These are phyloP conservation scores for Yarrowia alimentaria DNA, from an alignment of 805 yeast species.

Conservation along the genomic window DNA sequence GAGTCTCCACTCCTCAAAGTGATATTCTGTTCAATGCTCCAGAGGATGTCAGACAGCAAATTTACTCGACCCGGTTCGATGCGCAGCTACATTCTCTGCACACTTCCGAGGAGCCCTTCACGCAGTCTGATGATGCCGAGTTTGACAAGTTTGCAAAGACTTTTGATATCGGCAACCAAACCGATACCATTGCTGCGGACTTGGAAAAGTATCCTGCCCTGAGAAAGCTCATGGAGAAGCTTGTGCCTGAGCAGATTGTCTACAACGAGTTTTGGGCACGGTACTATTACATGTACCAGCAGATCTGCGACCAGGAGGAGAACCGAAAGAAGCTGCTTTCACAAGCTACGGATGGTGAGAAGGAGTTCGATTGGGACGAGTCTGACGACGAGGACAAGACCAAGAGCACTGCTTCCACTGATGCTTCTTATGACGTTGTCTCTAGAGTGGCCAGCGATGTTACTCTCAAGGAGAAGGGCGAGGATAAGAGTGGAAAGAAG, in stretches of 20 bases:
- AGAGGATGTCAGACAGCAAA: constrained; percentile 41
- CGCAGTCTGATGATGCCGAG: constrained; percentile 39
- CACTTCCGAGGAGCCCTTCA: constrained; percentile 48
- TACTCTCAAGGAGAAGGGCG: neutral
- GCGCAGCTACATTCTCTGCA: constrained; percentile 59
- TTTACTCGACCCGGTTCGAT: constrained; percentile 55
- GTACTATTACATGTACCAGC: constrained; percentile 56
- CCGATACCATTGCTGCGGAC: constrained; percentile 51
- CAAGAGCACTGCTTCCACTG: constrained; percentile 3
- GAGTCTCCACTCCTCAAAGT: constrained; percentile 40
- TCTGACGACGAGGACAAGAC: constrained; percentile 15
- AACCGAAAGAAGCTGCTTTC: constrained; percentile 63
- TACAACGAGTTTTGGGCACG: constrained; percentile 72
- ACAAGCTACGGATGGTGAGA: constrained; percentile 46
- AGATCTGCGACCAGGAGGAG: constrained; percentile 59
- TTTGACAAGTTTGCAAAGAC: constrained; percentile 41
- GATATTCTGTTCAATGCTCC: constrained; percentile 48
- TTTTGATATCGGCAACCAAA: constrained; percentile 49
- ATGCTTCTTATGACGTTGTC: constrained; percentile 15
- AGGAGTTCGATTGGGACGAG: constrained; percentile 34
- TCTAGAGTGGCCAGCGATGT: constrained; percentile 6
- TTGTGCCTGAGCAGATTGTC: constrained; percentile 64
- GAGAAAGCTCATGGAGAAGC: constrained; percentile 51
- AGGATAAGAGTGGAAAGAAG: neutral
- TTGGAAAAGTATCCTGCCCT: constrained; percentile 53